These are phyloP conservation scores for Stephanocyclus meneghinianus DNA, from an alignment of 352 stramenopile genomes.

Conservation along the genomic window DNA sequence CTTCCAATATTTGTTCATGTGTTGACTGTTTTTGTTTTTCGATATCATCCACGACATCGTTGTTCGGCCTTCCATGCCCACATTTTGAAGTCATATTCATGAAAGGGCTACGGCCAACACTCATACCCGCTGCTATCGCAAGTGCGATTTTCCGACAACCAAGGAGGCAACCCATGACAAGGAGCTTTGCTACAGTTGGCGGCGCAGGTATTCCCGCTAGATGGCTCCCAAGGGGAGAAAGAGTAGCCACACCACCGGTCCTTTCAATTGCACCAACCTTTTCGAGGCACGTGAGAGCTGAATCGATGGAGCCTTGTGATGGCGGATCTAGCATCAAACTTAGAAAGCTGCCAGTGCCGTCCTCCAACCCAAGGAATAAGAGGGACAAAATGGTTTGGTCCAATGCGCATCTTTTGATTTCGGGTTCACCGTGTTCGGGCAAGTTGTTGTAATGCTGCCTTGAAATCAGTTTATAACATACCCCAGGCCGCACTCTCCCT, in stretches of 20 bases:
- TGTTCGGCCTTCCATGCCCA: constrained; percentile 12
- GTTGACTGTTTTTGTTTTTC: constrained; percentile 30
- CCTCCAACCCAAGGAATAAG: constrained; percentile 74
- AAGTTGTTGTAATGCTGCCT: constrained; percentile 55
- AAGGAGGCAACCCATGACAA: constrained; percentile 92
- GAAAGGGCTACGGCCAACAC: constrained; percentile 68
- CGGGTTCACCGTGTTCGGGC: constrained; percentile 65
- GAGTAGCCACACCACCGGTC: constrained; percentile 17
- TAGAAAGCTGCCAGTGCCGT: constrained; percentile 68
- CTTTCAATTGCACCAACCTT: constrained; percentile 59
- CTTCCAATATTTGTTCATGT: constrained; percentile 54
- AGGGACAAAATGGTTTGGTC: constrained; percentile 81
- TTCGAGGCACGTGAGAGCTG: constrained; percentile 61
- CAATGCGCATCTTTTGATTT: constrained; percentile 76
- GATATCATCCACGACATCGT: constrained; percentile 24
- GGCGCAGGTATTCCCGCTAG: constrained; percentile 77
- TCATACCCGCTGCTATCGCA: constrained; percentile 77
- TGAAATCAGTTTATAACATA: constrained; percentile 81
- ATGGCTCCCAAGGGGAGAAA: constrained; percentile 77
- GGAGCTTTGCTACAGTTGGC: constrained; percentile 79
- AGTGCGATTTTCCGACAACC: constrained; percentile 80
- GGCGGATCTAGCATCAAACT: constrained; percentile 69
- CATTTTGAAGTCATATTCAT: constrained; percentile 47
- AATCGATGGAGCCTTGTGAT: constrained; percentile 55
- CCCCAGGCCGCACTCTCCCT: constrained; percentile 68